Percentiles rank a stretch among this genome's conserved stretches.
Evolutionary conservation across 768 basidiomycete genomes (phyloP).

Genomic region (Trametes maxima): DNA sequence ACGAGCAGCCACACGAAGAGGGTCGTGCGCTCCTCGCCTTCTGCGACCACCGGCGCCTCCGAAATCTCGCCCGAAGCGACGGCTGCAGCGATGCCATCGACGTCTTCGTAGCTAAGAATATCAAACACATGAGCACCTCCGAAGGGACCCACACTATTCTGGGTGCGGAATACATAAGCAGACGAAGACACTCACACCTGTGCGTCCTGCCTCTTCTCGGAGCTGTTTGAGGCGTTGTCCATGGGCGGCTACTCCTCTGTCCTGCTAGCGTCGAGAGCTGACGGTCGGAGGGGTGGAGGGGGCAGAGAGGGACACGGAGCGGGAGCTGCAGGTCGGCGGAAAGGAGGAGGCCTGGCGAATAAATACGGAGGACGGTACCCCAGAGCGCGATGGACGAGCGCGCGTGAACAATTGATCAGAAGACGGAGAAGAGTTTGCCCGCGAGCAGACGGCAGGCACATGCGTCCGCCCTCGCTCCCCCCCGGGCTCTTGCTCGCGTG

Average conservation of each 20-base stretch:
- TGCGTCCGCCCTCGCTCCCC: neutral
- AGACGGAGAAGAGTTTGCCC: neutral
- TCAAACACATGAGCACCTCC: neutral
- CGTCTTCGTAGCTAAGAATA: conserved; percentile 5
- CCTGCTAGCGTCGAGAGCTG: neutral
- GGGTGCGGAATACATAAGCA: neutral
- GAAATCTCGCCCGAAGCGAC: conserved; percentile 39
- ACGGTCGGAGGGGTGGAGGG: neutral
- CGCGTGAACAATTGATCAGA: neutral
- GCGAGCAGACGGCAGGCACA: neutral
- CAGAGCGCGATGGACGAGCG: neutral
- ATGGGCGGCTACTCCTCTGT: neutral
- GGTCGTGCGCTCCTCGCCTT: conserved; percentile 67
- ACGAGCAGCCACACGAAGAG: conserved; percentile 83
- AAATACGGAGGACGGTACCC: neutral
- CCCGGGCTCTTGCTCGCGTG: neutral
- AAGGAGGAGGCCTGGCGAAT: neutral
- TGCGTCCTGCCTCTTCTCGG: neutral
- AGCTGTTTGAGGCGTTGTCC: neutral
- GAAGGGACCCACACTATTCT: neutral
- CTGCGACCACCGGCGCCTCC: conserved; percentile 41
- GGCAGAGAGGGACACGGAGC: neutral
- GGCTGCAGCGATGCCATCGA: conserved; percentile 6
- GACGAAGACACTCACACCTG: conserved; percentile 5
- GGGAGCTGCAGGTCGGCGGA: neutral